Conservation (phyloP, 192 early-diverging fungal genomes). For the Physocladia obscura region DNA sequence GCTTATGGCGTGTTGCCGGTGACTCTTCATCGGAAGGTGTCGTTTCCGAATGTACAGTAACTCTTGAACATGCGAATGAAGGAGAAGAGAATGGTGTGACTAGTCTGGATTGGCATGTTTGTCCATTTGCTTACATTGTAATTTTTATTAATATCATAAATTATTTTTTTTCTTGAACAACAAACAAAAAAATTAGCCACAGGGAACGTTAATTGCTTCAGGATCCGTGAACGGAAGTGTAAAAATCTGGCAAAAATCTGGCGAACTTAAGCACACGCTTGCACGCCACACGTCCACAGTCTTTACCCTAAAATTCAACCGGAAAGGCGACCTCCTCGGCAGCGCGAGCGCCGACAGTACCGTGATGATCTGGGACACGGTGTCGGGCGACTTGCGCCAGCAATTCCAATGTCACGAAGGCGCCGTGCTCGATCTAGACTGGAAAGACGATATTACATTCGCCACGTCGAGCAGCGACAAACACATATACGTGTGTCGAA, state of each 20-base stretch:
- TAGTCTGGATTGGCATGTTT: constrained; percentile 81
- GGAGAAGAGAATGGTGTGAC: constrained; percentile 70
- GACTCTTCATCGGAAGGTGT: constrained; percentile 43
- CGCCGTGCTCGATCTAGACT: constrained; percentile 78
- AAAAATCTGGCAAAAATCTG: constrained; percentile 74
- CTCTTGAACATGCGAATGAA: constrained; percentile 42
- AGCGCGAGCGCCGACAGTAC: constrained; percentile 78
- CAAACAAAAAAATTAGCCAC: too few relatives aligned
- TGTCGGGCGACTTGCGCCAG: constrained; percentile 69
- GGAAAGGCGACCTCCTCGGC: constrained; percentile 69
- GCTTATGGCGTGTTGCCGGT: constrained; percentile 80
- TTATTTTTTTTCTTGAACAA: not conserved
- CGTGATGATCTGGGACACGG: constrained; percentile 82
- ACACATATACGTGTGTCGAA: constrained; percentile 75
- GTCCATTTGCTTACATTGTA: constrained; percentile 24
- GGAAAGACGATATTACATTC: constrained; percentile 89
- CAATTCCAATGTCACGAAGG: constrained; percentile 68
- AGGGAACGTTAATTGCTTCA: constrained; percentile 77
- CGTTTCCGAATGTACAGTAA: constrained; percentile 56
- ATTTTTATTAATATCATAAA: not conserved
- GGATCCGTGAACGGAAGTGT: constrained; percentile 82
- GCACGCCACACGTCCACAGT: constrained; percentile 77
- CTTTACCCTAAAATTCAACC: constrained; percentile 85
- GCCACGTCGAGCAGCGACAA: constrained; percentile 84
- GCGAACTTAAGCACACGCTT: constrained; percentile 59